These are phyloP conservation scores for Corchorus olitorius DNA, from an alignment of 345 rosid genomes.

Conservation along the genomic window DNA sequence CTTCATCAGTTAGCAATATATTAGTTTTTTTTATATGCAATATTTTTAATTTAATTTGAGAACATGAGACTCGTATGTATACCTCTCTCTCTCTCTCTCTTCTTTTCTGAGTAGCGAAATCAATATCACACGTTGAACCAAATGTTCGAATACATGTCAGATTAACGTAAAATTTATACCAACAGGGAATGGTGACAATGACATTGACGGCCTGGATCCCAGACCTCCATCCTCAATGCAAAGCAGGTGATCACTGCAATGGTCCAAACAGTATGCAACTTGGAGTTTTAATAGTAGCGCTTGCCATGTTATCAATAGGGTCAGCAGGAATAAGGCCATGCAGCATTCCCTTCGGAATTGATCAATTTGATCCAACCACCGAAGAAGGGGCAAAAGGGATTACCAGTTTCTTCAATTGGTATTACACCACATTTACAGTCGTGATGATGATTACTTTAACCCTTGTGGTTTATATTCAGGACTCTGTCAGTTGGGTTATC, in stretches of 20 bases:
- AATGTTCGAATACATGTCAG: too few relatives aligned
- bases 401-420: conserved; percentile 86
- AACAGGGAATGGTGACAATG: conserved; percentile 15
- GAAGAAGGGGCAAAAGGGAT: conserved; percentile 69
- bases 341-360: conserved; percentile 75
- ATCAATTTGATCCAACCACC: conserved; percentile 70
- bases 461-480: conserved; percentile 66
- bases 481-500: conserved; percentile 70
- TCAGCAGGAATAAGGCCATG: conserved; percentile 79
- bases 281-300: conserved; percentile 46
- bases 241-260: conserved; percentile 32
- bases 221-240: conserved; percentile 15
- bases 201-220: conserved; percentile 19
- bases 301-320: conserved; percentile 56
- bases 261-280: conserved; percentile 63
- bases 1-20: too few relatives aligned
- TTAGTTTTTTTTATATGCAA: too few relatives aligned
- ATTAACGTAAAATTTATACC: too few relatives aligned
- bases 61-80: too few relatives aligned
- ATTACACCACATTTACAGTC: conserved; percentile 73
- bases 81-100: too few relatives aligned
- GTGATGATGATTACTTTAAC: conserved; percentile 68
- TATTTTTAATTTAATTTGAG: too few relatives aligned
- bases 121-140: too few relatives aligned
- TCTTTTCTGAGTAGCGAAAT: too few relatives aligned